Evolutionary conservation across 2,329 filamentous ascomycete species (phyloP).

Genomic region (Aspergillus phoenicis): DNA sequence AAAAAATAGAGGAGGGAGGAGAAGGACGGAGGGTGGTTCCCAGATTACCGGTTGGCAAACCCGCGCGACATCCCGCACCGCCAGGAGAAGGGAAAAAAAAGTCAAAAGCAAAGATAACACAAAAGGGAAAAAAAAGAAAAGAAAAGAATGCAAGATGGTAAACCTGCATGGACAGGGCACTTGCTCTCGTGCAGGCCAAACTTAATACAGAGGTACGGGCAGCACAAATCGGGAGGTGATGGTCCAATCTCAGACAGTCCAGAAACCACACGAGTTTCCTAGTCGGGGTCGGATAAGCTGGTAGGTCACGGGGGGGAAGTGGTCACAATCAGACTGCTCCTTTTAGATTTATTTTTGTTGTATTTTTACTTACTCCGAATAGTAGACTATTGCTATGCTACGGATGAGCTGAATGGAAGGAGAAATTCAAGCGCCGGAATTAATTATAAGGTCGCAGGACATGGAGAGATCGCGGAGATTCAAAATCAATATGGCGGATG

Average conservation of each 20-base stretch:
- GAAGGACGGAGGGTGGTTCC: too few species aligned
- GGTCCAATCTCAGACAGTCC: slow-evolving; percentile 10
- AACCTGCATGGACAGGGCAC: slow-evolving; percentile 8
- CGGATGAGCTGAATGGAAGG: not conserved
- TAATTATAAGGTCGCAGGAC: not conserved
- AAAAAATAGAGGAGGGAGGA: too few species aligned
- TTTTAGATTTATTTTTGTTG: too few species aligned
- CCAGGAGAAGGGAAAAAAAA: not conserved
- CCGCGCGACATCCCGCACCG: slow-evolving; percentile 10
- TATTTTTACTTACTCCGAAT: not conserved
- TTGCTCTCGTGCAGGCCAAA: slow-evolving; percentile 13
- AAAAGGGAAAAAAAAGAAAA: not conserved
- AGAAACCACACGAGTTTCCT: slow-evolving; percentile 5
- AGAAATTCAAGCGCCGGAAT: not conserved
- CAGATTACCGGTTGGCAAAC: not conserved
- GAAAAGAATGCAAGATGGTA: slow-evolving; percentile 11
- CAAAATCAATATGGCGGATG: not conserved
- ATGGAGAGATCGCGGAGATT: not conserved
- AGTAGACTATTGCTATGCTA: too few species aligned
- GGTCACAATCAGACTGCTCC: not conserved
- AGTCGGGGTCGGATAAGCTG: not conserved
- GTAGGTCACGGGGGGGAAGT: not conserved
- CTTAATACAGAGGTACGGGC: slow-evolving; percentile 1
- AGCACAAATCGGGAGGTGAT: slow-evolving; percentile 10
- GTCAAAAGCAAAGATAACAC: too few species aligned